Conservation (phyloP, 306 rosid genomes). For the Cucumis cinereus region DNA sequence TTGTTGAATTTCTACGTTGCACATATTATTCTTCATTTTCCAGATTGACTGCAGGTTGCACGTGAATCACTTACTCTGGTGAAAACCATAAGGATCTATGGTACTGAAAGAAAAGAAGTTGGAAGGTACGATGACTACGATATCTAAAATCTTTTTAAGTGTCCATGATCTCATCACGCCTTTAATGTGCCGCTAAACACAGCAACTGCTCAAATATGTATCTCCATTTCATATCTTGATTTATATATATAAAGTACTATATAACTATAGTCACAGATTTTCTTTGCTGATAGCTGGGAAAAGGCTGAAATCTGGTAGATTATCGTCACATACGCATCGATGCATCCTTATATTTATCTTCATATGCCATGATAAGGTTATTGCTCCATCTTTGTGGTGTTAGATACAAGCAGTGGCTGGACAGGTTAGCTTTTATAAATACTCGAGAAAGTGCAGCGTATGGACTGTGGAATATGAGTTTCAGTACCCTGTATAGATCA, state of each 20-base stretch:
- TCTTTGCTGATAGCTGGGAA: neutral
- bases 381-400: conserved; percentile 16
- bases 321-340: neutral
- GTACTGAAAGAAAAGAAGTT: conserved; percentile 41
- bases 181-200: neutral
- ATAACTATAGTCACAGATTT: neutral
- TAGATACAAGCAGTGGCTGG: conserved; percentile 58
- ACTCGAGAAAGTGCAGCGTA: conserved; percentile 52
- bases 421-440: conserved; percentile 36
- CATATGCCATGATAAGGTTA: neutral
- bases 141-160: conserved; percentile 8
- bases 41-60: conserved; percentile 37
- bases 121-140: conserved; percentile 26
- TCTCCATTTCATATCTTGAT: neutral
- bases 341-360: neutral
- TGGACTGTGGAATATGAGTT: conserved; percentile 64
- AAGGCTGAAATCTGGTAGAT: neutral
- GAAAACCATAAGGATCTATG: conserved; percentile 42
- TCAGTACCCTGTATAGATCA: conserved; percentile 44
- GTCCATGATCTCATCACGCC: neutral
- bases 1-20: neutral
- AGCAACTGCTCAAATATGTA: neutral
- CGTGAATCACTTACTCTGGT: conserved; percentile 48
- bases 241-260: neutral
- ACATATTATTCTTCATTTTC: neutral